Base-by-base conservation (phyloP, 108 stramenopile genomes). In the Chaetoceros tenuissimus region DNA sequence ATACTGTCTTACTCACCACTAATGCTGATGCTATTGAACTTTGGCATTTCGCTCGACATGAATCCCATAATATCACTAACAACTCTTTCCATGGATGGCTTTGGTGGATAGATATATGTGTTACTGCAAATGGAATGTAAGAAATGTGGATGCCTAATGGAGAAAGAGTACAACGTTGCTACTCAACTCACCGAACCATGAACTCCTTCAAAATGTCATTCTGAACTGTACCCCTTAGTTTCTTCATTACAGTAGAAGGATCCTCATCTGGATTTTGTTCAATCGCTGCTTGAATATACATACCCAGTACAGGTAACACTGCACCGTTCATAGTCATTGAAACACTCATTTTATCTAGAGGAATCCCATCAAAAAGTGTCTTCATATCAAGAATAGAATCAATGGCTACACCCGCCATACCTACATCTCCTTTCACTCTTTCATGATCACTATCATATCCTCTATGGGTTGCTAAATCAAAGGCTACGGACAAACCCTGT, bases 271-370 rank as follows among this genome's bases (percentile, higher is more conserved):
- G 55, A 24, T 78, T 68, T 55, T 82, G 76, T 62, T 88, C 87
- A 30, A 82, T 72, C 5, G 96, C 98, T 10, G 98, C 84, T 46
- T 94, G 96, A 26, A 98, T 68, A 74, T 95, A 99, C 73, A 95
- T 89, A 25, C 96, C 97, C 80, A 97, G 64, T 18, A 85, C 71
- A 1, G 98, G 98, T 23, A 85, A 92, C 18, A 95, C 96, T 3
- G 96, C 98, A 17, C 98, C 98, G 74, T 99, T 99, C 98, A 99
- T 99, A 1, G 96, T 96, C 85, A 99, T 97, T 29, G 82, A 85
- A n/a, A 98, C 95, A 28, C 80, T 83, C 55, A 95, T 84, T 29
- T 94, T 72, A 63, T 91, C 95, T 34, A 99, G 78, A 23, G 94
- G 94, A 51, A 99, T 99, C 45, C 86, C 92, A 60, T 94, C 89